These are phyloP conservation scores for Auricularia cornea DNA, from an alignment of 768 basidiomycete genomes.

Conservation along the genomic window DNA sequence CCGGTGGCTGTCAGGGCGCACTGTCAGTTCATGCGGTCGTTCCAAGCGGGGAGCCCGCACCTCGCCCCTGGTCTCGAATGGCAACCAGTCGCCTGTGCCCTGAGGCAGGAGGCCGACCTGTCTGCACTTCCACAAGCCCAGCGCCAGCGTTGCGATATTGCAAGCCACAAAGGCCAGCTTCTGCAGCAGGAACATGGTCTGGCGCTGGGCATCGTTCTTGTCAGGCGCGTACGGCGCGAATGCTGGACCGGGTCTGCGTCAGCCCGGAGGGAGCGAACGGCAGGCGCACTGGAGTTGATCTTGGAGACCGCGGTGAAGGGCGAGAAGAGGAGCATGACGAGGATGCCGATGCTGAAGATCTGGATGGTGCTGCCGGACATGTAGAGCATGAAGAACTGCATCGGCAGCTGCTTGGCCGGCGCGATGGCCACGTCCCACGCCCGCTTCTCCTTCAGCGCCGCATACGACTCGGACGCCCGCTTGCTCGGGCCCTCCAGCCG, in stretches of 20 bases:
- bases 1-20: neutral
- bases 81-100: conserved; percentile 90
- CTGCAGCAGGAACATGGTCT: conserved; percentile 54
- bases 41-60: conserved; percentile 34
- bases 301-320: conserved; percentile 78
- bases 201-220: conserved; percentile 33
- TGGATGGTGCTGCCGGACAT: conserved; percentile 96
- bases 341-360: conserved; percentile 94
- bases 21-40: neutral
- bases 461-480: conserved; percentile 39
- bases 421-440: conserved; percentile 81
- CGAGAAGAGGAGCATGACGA: conserved; percentile 81
- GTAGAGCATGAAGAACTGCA: conserved; percentile 98
- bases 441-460: conserved; percentile 62
- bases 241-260: conserved; percentile 28
- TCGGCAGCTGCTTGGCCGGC: conserved; percentile 86
- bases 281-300: conserved; percentile 64
- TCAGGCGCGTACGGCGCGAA: conserved; percentile 60
- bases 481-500: conserved; percentile 2
- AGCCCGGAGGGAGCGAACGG: neutral
- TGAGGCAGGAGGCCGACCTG: conserved; percentile 87
- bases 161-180: conserved; percentile 65
- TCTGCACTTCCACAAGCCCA: conserved; percentile 90
- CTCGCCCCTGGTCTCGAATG: conserved; percentile 73
- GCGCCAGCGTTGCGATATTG: conserved; percentile 67